These are phyloP conservation scores for Moricandia arvensis DNA, from an alignment of 345 rosid species.

Conservation along the genomic window DNA sequence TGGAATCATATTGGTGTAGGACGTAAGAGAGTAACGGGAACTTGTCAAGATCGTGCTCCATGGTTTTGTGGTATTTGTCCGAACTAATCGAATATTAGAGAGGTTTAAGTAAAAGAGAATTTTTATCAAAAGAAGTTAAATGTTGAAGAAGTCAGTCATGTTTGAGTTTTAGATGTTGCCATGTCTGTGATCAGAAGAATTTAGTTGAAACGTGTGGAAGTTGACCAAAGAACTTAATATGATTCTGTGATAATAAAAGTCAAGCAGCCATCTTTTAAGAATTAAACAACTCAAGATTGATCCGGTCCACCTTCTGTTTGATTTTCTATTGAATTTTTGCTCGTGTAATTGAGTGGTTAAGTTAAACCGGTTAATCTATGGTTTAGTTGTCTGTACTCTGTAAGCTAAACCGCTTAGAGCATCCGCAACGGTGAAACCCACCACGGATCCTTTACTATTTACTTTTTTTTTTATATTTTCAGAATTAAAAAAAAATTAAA, in stretches of 20 bases:
- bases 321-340: neutral
- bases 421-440: too few relatives aligned
- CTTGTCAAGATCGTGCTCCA: slow-evolving; percentile 56
- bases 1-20: slow-evolving; percentile 47
- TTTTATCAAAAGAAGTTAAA: neutral
- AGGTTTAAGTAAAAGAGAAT: slow-evolving; percentile 11
- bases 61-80: slow-evolving; percentile 18
- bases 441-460: too few relatives aligned
- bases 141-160: slow-evolving; percentile 28
- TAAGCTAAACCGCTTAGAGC: neutral
- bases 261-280: neutral
- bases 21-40: slow-evolving; percentile 66
- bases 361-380: neutral
- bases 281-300: neutral
- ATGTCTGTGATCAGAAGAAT: slow-evolving; percentile 15
- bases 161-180: slow-evolving; percentile 28
- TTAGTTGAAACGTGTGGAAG: neutral
- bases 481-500: too few relatives aligned
- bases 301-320: neutral
- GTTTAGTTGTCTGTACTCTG: neutral
- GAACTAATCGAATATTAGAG: neutral
- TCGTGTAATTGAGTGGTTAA: neutral
- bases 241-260: neutral
- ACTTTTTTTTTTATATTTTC: too few relatives aligned
- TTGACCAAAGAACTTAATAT: slow-evolving; percentile 8